These are phyloP conservation scores for Nemophila menziesii DNA, from an alignment of 257 asterid genomes.

Conservation along the genomic window DNA sequence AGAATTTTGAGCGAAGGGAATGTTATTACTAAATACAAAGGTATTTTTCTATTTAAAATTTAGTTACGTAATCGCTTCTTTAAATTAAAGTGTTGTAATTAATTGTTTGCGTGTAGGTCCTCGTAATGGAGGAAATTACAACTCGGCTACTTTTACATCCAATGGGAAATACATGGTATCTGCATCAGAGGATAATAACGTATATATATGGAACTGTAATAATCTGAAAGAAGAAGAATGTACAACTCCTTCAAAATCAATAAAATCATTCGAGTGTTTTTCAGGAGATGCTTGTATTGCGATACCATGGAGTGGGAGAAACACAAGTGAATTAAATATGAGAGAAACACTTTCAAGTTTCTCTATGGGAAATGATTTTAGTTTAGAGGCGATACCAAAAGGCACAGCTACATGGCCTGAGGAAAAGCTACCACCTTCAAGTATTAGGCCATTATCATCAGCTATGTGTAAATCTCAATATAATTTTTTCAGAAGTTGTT, in stretches of 20 bases:
- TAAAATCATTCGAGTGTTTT: slow-evolving; percentile 61
- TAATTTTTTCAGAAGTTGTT: slow-evolving; percentile 56
- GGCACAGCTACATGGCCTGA: slow-evolving; percentile 99
- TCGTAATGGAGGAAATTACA: slow-evolving; percentile 48
- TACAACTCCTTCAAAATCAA: slow-evolving; percentile 28
- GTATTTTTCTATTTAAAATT: slow-evolving; percentile 19
- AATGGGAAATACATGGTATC: slow-evolving; percentile 75
- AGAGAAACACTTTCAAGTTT: slow-evolving; percentile 35
- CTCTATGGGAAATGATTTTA: slow-evolving; percentile 46
- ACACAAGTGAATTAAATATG: slow-evolving; percentile 25
- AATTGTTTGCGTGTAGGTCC: slow-evolving; percentile 34
- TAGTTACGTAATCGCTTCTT: neutral
- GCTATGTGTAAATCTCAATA: slow-evolving; percentile 49
- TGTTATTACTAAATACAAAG: slow-evolving; percentile 64
- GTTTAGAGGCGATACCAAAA: slow-evolving; percentile 42
- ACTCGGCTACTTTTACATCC: slow-evolving; percentile 52
- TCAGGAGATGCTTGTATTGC: slow-evolving; percentile 63
- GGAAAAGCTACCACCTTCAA: slow-evolving; percentile 71
- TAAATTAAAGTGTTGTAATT: neutral
- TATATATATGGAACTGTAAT: slow-evolving; percentile 56
- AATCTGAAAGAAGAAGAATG: slow-evolving; percentile 17
- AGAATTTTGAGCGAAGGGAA: slow-evolving; percentile 47
- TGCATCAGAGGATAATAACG: slow-evolving; percentile 65
- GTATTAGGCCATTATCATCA: slow-evolving; percentile 20
- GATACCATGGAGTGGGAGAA: slow-evolving; percentile 75